Percentiles rank a stretch among this genome's conserved stretches.
phyloP scores from a whole-genome alignment of 2,329 filamentous ascomycete genomes.

The Trichoderma breve region DNA sequence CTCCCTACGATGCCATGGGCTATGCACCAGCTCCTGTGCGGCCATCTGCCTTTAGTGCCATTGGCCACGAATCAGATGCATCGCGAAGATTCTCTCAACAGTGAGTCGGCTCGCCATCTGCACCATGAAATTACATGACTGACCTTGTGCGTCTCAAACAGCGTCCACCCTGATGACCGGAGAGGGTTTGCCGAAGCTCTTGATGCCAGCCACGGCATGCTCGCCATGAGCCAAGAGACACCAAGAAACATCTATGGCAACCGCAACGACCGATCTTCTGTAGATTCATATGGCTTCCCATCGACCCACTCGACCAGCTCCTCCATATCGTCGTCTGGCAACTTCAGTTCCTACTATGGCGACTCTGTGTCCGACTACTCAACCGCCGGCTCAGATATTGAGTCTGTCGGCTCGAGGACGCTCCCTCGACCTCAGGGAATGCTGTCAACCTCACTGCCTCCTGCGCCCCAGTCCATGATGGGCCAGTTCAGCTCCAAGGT shows the following conservation, averaged over 20 bases:
- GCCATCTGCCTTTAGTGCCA: conserved; percentile 46
- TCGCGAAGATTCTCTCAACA: conserved; percentile 75
- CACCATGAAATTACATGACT: background rate
- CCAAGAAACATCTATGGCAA: conserved; percentile 85
- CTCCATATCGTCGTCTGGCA: conserved; percentile 84
- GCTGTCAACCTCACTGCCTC: conserved; percentile 63
- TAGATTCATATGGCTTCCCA: conserved; percentile 89
- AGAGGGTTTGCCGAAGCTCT: conserved; percentile 82
- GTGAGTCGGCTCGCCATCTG: conserved; percentile 55
- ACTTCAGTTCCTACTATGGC: conserved; percentile 80
- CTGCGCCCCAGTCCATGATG: conserved; percentile 97
- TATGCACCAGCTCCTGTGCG: conserved; percentile 67
- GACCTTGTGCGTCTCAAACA: conserved; percentile 21
- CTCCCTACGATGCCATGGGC: conserved; percentile 72
- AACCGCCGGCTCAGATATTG: conserved; percentile 82
- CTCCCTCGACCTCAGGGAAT: conserved; percentile 72
- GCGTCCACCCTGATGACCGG: conserved; percentile 52
- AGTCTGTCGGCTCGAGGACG: conserved; percentile 76
- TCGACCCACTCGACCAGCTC: conserved; percentile 81
- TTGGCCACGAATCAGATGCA: conserved; percentile 56
- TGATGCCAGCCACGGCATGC: conserved; percentile 90
- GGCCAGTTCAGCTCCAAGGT: conserved; percentile 96
- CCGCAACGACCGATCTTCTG: conserved; percentile 64
- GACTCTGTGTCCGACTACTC: conserved; percentile 92
- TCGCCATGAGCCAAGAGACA: conserved; percentile 93